Conservation (phyloP, 352 stramenopile species). For the Phytophthora ramorum region DNA sequence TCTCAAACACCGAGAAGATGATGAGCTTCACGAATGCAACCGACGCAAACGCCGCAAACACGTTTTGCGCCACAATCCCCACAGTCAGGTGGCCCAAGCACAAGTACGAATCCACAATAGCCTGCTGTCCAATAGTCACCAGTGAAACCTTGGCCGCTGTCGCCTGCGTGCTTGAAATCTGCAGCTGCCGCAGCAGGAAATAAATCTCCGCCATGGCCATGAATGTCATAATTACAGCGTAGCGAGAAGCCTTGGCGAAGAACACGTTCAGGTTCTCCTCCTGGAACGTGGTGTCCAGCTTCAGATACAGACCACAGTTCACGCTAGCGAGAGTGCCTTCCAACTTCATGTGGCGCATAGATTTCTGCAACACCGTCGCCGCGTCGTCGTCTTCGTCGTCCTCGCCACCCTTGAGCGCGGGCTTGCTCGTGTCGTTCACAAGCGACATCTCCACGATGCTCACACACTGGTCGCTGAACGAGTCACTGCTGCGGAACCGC, state of each 20-base stretch:
- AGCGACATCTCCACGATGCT: conserved; percentile 84
- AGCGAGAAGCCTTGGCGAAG: conserved; percentile 80
- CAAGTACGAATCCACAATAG: conserved; percentile 94
- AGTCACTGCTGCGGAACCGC: conserved; percentile 81
- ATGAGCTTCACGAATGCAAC: conserved; percentile 98
- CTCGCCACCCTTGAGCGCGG: conserved; percentile 13
- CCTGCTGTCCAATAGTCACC: conserved; percentile 86
- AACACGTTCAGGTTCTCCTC: conserved; percentile 87
- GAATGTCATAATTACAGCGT: conserved; percentile 88
- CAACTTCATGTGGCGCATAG: conserved; percentile 58
- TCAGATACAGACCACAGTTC: conserved; percentile 81
- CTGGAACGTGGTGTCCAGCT: conserved; percentile 78
- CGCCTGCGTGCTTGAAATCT: conserved; percentile 87
- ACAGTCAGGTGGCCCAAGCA: conserved; percentile 96
- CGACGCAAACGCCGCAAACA: conserved; percentile 96
- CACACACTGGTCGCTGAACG: conserved; percentile 85
- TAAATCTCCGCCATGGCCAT: conserved; percentile 89
- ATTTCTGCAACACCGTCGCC: conserved; percentile 43
- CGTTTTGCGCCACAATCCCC: conserved; percentile 93
- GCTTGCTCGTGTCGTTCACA: conserved; percentile 46
- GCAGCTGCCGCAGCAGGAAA: conserved; percentile 83
- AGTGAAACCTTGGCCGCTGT: conserved; percentile 84
- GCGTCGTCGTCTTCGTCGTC: conserved; percentile 47
- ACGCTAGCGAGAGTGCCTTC: conserved; percentile 73
- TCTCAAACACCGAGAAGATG: conserved; percentile 99